Base-by-base conservation (phyloP, 2,329 filamentous ascomycete species). In the Falciphora oryzae region DNA sequence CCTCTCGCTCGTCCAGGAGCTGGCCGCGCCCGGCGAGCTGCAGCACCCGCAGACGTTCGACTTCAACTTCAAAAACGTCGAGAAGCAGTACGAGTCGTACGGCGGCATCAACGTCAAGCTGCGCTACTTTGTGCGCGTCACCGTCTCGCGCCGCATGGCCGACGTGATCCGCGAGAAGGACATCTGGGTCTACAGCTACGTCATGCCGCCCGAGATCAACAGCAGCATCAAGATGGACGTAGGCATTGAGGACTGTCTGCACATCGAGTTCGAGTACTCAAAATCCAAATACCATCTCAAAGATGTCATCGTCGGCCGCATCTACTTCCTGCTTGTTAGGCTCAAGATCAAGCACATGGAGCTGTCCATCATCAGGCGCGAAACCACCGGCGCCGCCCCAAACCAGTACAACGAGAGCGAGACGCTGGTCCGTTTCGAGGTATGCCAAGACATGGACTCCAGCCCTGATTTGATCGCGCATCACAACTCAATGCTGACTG, bases 261-360 rank as follows among this genome's bases (percentile, higher is more conserved):
- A 99, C 79, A 99, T 99, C 70, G 95, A 99, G 78, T 99, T 99
- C 72, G 95, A 99, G 79, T 99, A 99, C 81, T 96, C 91, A 78
- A 99, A 99, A 83, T 95, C 89, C 76, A 98, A 98, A 80, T 99
- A 99, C 79, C 95, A 99, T 73, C 86, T 99, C 66, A 99, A 99
- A 80, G 95, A 99, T 76, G 95, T 99, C 69, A 99, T 99, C 70
- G 95, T 99, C 65, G 95, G 95, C 65, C 86, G 96, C 70, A 99
- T 99, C 82, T 99, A 99, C 81, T 99, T 99, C 80, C 80, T 99
- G 70, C 85, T 99, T 61, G 95, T 99, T 67, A 88, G 95, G 73
- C 83, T 99, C 76, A 99, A 99, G 87, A 99, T 99, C 77, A 97
- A 98, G 80, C 95, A 99, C 78, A 99, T 99, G 95, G 95, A 99